phyloP scores from a whole-genome alignment of 352 stramenopile genomes.

The Globisporangium megalacanthum region DNA sequence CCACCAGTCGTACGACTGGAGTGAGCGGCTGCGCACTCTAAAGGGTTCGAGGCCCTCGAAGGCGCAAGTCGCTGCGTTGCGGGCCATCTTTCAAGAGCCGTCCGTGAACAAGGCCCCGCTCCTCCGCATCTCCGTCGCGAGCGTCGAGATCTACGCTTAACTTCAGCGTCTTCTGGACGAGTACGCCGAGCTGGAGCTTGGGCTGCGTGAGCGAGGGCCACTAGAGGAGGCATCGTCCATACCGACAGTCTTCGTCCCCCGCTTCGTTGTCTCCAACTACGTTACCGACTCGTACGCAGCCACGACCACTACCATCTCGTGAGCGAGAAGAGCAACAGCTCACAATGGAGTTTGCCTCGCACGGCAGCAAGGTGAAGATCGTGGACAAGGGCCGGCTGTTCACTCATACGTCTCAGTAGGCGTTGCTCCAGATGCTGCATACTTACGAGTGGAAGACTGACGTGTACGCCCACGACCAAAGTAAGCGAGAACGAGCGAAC shows the following conservation, averaged over 20 bases:
- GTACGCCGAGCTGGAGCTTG: conserved; percentile 48
- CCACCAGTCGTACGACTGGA: conserved; percentile 43
- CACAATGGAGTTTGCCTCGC: conserved; percentile 5
- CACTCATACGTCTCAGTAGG: conserved; percentile 5
- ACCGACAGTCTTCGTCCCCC: conserved; percentile 5
- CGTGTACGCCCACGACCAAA: no score
- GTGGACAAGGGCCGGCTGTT: conserved; percentile 45
- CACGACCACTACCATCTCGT: background rate
- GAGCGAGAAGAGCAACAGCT: conserved; percentile 13
- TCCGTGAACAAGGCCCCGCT: conserved; percentile 46
- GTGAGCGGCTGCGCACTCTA: conserved; percentile 30
- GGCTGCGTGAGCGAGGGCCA: conserved; percentile 16
- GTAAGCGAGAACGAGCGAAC: no score
- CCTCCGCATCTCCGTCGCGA: conserved; percentile 43
- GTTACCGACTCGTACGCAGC: no score
- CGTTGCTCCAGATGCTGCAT: no score
- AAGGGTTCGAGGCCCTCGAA: conserved; percentile 29
- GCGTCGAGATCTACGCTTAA: conserved; percentile 60
- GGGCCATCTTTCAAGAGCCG: conserved; percentile 58
- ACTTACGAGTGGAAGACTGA: no score
- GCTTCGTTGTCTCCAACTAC: no score
- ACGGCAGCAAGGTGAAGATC: conserved; percentile 29
- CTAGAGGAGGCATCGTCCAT: no score
- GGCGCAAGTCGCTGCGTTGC: conserved; percentile 43
- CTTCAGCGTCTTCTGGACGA: conserved; percentile 56